Conservation (phyloP, 2,329 filamentous ascomycete genomes). For the Fusarium sp. region DNA sequence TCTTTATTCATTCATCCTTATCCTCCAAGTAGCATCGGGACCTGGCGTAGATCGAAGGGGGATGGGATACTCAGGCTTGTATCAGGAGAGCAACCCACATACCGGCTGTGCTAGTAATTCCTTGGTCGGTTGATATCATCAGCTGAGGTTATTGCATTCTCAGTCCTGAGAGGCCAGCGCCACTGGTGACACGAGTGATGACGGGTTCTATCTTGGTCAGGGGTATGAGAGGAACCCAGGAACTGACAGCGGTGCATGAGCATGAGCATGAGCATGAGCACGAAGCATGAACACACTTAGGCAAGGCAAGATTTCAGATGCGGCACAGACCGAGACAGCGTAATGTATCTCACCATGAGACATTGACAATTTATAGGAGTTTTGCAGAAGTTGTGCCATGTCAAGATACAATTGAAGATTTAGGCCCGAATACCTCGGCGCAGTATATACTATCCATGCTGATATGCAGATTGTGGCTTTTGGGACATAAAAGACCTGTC, state of each 20-base stretch:
- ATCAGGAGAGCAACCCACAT: slow-evolving; percentile 4
- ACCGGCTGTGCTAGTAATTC: slow-evolving; percentile 31
- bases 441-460: background rate
- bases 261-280: background rate
- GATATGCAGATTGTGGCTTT: background rate
- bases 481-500: background rate
- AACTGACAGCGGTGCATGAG: slow-evolving; percentile 37
- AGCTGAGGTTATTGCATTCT: slow-evolving; percentile 29
- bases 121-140: slow-evolving; percentile 28
- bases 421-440: background rate
- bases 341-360: slow-evolving; percentile 23
- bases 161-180: background rate
- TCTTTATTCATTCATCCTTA: background rate
- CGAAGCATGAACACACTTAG: slow-evolving; percentile 20
- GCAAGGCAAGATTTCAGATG: slow-evolving; percentile 35
- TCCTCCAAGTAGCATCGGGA: slow-evolving; percentile 10
- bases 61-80: background rate
- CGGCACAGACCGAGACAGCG: slow-evolving; percentile 40
- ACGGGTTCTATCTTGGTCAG: slow-evolving; percentile 18
- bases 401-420: background rate
- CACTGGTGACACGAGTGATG: slow-evolving; percentile 30
- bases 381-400: slow-evolving; percentile 1
- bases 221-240: slow-evolving; percentile 13
- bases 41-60: slow-evolving; percentile 18
- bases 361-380: background rate